phyloP scores from a whole-genome alignment of 208 protist genomes.

The Wallacemonas sp. region DNA sequence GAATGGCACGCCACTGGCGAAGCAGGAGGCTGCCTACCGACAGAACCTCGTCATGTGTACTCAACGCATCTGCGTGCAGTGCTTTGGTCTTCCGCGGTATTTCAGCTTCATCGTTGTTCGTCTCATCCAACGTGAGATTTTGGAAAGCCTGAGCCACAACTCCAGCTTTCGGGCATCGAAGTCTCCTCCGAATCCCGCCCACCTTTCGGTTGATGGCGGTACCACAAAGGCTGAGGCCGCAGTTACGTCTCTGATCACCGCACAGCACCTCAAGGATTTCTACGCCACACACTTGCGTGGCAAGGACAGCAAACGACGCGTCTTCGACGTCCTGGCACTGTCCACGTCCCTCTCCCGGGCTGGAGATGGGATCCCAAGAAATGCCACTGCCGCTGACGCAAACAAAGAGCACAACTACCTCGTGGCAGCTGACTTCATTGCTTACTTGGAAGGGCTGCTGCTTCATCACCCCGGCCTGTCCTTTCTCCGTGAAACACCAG shows the following conservation, averaged over 20 bases:
- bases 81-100: slow-evolving; percentile 83
- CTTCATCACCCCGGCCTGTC: slow-evolving; percentile 90
- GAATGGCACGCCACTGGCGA: slow-evolving; percentile 21
- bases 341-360: slow-evolving; percentile 27
- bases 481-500: slow-evolving; percentile 91
- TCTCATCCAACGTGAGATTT: slow-evolving; percentile 44
- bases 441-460: slow-evolving; percentile 79
- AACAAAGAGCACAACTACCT: slow-evolving; percentile 30
- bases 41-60: slow-evolving; percentile 55
- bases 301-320: slow-evolving; percentile 64
- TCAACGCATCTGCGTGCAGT: slow-evolving; percentile 74
- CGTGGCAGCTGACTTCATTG: slow-evolving; percentile 69
- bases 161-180: slow-evolving; percentile 3
- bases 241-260: slow-evolving; percentile 31
- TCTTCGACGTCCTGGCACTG: slow-evolving; percentile 82
- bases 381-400: not conserved
- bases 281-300: slow-evolving; percentile 67
- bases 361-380: not conserved
- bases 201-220: not conserved
- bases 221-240: slow-evolving; percentile 2
- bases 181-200: not conserved
- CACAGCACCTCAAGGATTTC: slow-evolving; percentile 70
- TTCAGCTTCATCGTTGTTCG: slow-evolving; percentile 72
- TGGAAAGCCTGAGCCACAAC: not conserved
- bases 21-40: slow-evolving; percentile 62